Evolutionary conservation across 2,329 filamentous ascomycete species (phyloP).

Genomic region (Tolypocladium tropicale): DNA sequence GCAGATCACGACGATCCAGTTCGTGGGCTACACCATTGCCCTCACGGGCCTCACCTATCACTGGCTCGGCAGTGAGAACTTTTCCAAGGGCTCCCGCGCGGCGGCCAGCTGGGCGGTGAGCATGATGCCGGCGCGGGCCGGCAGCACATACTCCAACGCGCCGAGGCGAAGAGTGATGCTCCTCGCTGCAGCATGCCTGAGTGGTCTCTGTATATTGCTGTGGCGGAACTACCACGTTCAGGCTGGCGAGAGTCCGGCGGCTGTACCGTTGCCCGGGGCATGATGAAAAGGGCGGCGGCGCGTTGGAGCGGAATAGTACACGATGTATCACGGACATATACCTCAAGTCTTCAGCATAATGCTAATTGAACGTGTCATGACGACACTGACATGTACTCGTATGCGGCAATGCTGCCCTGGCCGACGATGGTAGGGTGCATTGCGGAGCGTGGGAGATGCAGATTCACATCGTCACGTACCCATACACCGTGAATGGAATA

Average conservation of each 20-base stretch:
- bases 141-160: neutral
- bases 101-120: neutral
- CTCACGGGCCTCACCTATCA: constrained; percentile 40
- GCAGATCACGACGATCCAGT: constrained; percentile 58
- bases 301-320: neutral
- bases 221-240: neutral
- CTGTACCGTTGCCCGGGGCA: neutral
- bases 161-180: neutral
- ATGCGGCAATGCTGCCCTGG: neutral
- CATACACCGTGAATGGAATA: too few species aligned
- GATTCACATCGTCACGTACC: neutral
- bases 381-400: neutral
- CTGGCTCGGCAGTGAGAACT: constrained; percentile 29
- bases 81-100: constrained; percentile 6
- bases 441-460: neutral
- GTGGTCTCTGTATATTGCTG: neutral
- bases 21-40: constrained; percentile 68
- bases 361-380: neutral
- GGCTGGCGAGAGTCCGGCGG: neutral
- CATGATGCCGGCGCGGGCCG: neutral
- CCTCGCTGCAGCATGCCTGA: neutral
- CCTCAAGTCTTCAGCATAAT: neutral
- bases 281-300: neutral
- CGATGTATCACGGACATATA: neutral
- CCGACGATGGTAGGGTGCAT: neutral